Percentiles rank a stretch among this genome's conserved stretches.
These are phyloP conservation scores for Cochlearia excelsa DNA, from an alignment of 345 rosid genomes.

Conservation along the genomic window DNA sequence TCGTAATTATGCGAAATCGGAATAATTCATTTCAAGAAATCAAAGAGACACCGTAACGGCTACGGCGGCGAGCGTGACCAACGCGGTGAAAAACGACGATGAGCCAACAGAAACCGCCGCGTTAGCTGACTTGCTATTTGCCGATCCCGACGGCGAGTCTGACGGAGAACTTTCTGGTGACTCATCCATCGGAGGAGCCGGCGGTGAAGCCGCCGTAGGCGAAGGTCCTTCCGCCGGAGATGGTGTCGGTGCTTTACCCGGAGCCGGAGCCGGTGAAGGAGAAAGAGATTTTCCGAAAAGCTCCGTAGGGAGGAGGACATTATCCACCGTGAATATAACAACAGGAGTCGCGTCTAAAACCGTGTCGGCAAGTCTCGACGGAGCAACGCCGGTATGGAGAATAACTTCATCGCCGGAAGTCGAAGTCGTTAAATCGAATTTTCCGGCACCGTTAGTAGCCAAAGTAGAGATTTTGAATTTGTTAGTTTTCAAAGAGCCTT, in stretches of 20 bases:
- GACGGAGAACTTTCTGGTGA: constrained; percentile 66
- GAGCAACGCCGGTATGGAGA: constrained; percentile 63
- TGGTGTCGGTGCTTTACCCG: constrained; percentile 49
- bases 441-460: constrained; percentile 68
- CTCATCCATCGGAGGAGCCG: constrained; percentile 60
- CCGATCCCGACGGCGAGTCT: constrained; percentile 49
- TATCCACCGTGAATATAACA: constrained; percentile 71
- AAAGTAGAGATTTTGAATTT: constrained; percentile 59
- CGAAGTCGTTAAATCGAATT: constrained; percentile 60
- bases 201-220: constrained; percentile 71
- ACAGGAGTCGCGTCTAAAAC: constrained; percentile 72
- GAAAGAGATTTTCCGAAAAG: constrained; percentile 69
- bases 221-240: constrained; percentile 55
- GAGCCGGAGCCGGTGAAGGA: constrained; percentile 65
- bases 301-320: constrained; percentile 64
- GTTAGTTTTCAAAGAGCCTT: constrained; percentile 60
- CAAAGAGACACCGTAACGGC: constrained; percentile 40
- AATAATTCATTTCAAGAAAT: constrained; percentile 32
- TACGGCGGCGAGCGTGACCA: constrained; percentile 32
- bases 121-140: constrained; percentile 47
- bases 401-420: constrained; percentile 67
- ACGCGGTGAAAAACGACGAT: constrained; percentile 39
- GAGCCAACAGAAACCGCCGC: constrained; percentile 44
- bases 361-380: constrained; percentile 71
- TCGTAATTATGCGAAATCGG: constrained; percentile 24